Evolutionary conservation across 2,329 filamentous ascomycete species (phyloP), one percentile per base, ranked within the genome.

Genomic region (Lasiodiplodia sp.): DNA sequence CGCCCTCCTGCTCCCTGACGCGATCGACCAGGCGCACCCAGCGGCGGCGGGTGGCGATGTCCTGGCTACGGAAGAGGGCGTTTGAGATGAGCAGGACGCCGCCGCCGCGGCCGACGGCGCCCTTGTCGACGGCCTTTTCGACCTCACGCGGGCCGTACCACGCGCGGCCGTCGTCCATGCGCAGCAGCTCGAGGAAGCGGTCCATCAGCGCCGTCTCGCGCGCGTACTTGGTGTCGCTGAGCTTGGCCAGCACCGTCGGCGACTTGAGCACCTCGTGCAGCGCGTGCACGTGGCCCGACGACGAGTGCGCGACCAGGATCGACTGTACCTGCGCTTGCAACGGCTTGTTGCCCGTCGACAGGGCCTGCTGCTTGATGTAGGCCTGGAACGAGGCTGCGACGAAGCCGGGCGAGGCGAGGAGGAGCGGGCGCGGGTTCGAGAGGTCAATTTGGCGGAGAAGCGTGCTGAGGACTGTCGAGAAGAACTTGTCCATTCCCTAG

Each of bases 121-220:
- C 95, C 73, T 96, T 92, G 12, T 89, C 89, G 4, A 97, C 90
- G 0, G 95, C 95, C 70, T 87, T 88, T 76, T 93, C 89, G 2
- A 97, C 94, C 66, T 97, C 93, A 16, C 85, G 87, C 0, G 91
- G 88, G 0, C 96, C 96, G 79, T 99, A 99, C 86, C 94, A 97
- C 2, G 94, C 95, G 68, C 92, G 88, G 2, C 92, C 92, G 72
- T 97, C 94, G 71, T 98, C 94, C 69, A 88, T 88, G 64, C 94
- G 89, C 69, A 99, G 83, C 70, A 92, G 84, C 0, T 89, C 87
- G 73, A 92, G 89, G 77, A 98, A 94, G 55, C 89, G 88, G 74
- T 98, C 94, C 89, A 99, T 94, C 70, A 93, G 85, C 47, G 86
- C 87, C 1, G 93, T 93, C 80, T 97, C 94, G 70, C 89, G 88